Evolutionary conservation across 495 filamentous ascomycete species (phyloP).

Genomic region (Evansstolkia leycettana): DNA sequence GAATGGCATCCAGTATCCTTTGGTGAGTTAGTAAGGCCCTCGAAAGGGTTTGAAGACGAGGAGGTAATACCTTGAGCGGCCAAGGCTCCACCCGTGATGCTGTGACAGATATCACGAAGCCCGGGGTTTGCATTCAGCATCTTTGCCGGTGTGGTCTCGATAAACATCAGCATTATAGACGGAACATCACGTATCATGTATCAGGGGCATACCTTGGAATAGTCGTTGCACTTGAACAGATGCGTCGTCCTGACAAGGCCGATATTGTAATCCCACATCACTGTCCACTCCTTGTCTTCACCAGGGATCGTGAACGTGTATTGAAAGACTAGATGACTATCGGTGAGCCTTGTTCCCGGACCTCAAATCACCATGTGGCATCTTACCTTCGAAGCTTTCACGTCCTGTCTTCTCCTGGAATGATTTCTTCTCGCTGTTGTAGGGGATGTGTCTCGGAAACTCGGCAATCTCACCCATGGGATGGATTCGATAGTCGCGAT

Average conservation of each 20-base stretch:
- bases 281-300: conserved; percentile 52
- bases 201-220: conserved; percentile 58
- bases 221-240: conserved; percentile 82
- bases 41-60: conserved; percentile 1
- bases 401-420: conserved; percentile 77
- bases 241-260: conserved; percentile 92
- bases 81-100: conserved; percentile 87
- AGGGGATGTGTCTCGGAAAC: conserved; percentile 72
- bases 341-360: background rate
- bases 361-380: background rate
- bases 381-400: conserved; percentile 74
- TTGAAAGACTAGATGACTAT: conserved; percentile 56
- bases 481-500: conserved; percentile 49
- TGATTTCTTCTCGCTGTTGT: conserved; percentile 82
- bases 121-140: conserved; percentile 69
- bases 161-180: no score
- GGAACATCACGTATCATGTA: no score
- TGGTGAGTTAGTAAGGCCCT: conserved; percentile 6
- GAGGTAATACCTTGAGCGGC: conserved; percentile 64
- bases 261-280: conserved; percentile 96
- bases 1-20: conserved; percentile 97
- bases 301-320: conserved; percentile 73
- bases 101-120: conserved; percentile 74
- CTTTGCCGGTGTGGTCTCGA: conserved; percentile 71
- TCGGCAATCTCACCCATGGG: conserved; percentile 57